Percentiles rank a stretch among this genome's conserved stretches.
Evolutionary conservation across 495 filamentous ascomycete species (phyloP).

Genomic region (Aspergillus steynii): DNA sequence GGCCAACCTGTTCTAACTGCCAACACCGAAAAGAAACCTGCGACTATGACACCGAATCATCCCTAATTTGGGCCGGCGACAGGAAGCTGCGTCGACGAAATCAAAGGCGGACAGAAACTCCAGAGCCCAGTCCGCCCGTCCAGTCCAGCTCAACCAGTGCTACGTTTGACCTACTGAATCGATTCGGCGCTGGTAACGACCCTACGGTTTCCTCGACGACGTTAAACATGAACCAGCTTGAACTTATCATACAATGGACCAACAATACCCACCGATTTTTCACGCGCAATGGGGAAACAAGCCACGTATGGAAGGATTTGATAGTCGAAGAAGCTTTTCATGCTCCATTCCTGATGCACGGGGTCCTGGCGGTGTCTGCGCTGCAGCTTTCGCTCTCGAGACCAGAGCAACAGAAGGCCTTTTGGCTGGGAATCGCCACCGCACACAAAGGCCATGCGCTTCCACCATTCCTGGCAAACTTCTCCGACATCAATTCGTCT

Average conservation of each 20-base stretch:
- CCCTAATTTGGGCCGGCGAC: conserved; percentile 20
- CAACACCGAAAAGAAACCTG: conserved; percentile 20
- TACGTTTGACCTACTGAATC: conserved; percentile 10
- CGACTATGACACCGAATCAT: conserved; percentile 19
- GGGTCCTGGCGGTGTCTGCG: conserved; percentile 37
- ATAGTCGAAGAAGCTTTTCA: conserved; percentile 38
- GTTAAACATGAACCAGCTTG: conserved; percentile 23
- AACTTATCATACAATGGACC: conserved; percentile 27
- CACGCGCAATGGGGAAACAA: conserved; percentile 22
- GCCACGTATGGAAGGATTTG: conserved; percentile 29
- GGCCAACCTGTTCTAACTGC: conserved; percentile 25
- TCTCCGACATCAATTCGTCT: conserved; percentile 13
- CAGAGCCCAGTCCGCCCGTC: background rate
- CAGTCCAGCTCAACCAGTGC: background rate
- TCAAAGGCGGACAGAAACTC: background rate
- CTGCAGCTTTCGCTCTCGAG: conserved; percentile 32
- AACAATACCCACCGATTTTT: conserved; percentile 23
- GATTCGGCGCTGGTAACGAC: background rate
- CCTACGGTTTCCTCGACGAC: background rate
- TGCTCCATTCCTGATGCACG: conserved; percentile 35
- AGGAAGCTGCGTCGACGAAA: background rate
- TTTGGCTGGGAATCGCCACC: conserved; percentile 25
- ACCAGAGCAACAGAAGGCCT: conserved; percentile 5
- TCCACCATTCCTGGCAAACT: conserved; percentile 18
- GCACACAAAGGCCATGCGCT: conserved; percentile 28